These are phyloP conservation scores for Solanum commersonii DNA, from an alignment of 257 asterid genomes.

Conservation along the genomic window DNA sequence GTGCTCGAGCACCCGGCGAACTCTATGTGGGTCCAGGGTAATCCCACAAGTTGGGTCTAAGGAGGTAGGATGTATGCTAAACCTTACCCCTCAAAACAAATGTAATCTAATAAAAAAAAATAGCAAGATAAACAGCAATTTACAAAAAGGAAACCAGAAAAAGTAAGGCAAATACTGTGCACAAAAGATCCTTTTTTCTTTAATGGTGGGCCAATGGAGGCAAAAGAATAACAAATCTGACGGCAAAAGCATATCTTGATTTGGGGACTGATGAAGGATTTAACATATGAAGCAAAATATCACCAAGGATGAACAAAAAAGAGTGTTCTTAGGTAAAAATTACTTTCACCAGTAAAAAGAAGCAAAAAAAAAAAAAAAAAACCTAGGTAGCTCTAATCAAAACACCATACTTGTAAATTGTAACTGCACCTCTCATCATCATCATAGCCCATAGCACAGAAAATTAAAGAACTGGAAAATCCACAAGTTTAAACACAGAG, in stretches of 20 bases:
- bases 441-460: neutral
- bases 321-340: neutral
- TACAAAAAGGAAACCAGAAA: neutral
- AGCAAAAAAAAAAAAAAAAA: neutral
- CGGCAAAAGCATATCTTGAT: neutral
- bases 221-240: neutral
- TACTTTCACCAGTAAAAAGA: neutral
- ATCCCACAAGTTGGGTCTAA: neutral
- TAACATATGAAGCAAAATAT: neutral
- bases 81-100: neutral
- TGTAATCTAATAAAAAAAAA: neutral
- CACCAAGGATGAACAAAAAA: neutral
- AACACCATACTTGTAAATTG: neutral
- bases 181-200: neutral
- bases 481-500: neutral
- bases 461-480: neutral
- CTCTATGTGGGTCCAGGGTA: neutral
- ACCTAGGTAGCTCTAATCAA: neutral
- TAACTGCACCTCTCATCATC: neutral
- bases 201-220: neutral
- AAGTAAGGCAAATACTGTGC: neutral
- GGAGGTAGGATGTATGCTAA: neutral
- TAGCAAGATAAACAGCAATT: neutral
- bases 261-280: neutral
- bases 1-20: too few species aligned